Conservation (phyloP, 768 basidiomycete genomes). For the Trametes villosa region DNA sequence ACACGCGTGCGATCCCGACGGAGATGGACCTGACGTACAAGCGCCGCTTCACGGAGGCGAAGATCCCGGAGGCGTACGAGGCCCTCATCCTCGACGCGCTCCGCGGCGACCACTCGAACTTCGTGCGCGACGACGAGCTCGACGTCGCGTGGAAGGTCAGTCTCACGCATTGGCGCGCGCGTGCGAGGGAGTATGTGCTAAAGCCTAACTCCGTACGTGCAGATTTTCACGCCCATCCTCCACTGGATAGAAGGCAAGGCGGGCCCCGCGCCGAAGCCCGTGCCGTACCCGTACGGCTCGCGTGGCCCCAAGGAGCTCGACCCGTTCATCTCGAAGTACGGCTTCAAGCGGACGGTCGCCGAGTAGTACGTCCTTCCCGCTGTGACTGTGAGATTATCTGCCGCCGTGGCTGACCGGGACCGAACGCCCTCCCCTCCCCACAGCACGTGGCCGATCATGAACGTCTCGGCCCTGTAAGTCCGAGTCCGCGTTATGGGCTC, state of each 20-base stretch:
- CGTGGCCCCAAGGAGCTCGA: conserved; percentile 91
- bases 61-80: conserved; percentile 97
- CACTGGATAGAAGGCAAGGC: conserved; percentile 92
- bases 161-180: conserved; percentile 4
- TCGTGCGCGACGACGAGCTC: conserved; percentile 96
- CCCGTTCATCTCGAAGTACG: conserved; percentile 72
- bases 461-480: conserved; percentile 56
- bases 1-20: conserved; percentile 88
- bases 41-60: conserved; percentile 85
- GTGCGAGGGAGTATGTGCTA: background rate
- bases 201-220: conserved; percentile 9
- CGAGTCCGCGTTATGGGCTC: conserved; percentile 31
- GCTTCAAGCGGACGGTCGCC: conserved; percentile 68
- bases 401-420: too few species aligned
- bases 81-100: conserved; percentile 94
- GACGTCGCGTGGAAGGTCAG: conserved; percentile 96
- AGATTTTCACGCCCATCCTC: conserved; percentile 94
- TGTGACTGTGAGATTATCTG: conserved; percentile 10
- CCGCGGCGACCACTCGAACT: conserved; percentile 99
- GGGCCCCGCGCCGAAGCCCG: conserved; percentile 69
- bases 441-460: conserved; percentile 79
- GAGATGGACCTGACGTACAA: conserved; percentile 99
- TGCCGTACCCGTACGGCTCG: conserved; percentile 89
- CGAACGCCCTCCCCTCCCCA: too few species aligned
- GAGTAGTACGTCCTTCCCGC: conserved; percentile 67